These are phyloP conservation scores for Coffea canephora DNA, from an alignment of 257 asterid genomes.

Conservation along the genomic window DNA sequence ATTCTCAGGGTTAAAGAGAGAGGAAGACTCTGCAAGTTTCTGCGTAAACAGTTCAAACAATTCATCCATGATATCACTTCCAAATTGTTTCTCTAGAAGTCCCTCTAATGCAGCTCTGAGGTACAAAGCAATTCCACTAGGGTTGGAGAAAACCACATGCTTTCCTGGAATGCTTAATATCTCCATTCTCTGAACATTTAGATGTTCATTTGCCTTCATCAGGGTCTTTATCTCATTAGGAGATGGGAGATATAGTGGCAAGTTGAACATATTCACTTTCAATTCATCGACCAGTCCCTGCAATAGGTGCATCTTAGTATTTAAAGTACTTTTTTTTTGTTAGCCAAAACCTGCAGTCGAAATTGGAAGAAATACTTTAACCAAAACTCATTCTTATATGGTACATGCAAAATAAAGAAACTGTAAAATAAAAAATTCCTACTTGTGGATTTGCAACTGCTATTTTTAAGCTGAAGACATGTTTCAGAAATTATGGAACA, in stretches of 20 bases:
- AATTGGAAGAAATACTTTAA: too few species aligned
- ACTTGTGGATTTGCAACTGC: too few species aligned
- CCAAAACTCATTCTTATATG: too few species aligned
- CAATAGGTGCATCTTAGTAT: background rate
- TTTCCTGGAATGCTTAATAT: slow-evolving; percentile 19
- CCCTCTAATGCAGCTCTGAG: slow-evolving; percentile 21
- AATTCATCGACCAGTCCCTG: slow-evolving; percentile 20
- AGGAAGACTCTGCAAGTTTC: slow-evolving; percentile 24
- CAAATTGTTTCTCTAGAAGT: slow-evolving; percentile 26
- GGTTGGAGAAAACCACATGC: background rate
- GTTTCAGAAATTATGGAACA: too few species aligned
- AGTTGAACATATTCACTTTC: slow-evolving; percentile 32
- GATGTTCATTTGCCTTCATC: slow-evolving; percentile 7
- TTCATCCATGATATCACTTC: slow-evolving; percentile 31
- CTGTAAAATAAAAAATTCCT: too few species aligned
- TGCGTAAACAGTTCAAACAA: slow-evolving; percentile 22
- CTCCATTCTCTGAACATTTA: slow-evolving; percentile 34
- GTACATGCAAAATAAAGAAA: too few species aligned
- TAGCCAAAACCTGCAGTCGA: too few species aligned
- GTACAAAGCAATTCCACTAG: background rate
- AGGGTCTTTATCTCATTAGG: slow-evolving; percentile 24
- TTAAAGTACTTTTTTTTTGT: background rate
- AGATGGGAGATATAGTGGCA: slow-evolving; percentile 18
- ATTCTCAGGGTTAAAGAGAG: slow-evolving; percentile 4
- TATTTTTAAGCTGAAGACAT: too few species aligned